These are phyloP conservation scores for Chromera velia DNA, from an alignment of 73 alveolate genomes.

Conservation along the genomic window DNA sequence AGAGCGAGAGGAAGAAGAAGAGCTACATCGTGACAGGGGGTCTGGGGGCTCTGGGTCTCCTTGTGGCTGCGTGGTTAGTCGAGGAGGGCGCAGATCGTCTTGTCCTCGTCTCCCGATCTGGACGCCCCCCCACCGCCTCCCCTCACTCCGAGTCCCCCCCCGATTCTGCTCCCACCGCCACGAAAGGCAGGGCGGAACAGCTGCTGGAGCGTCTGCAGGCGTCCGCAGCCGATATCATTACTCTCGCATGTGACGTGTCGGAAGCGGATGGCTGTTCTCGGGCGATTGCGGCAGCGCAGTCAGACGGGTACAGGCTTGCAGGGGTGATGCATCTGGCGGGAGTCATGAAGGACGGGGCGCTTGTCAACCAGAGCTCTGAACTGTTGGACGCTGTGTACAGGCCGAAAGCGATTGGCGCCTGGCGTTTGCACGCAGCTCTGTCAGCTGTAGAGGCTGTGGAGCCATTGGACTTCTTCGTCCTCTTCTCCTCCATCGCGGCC, in stretches of 20 bases:
- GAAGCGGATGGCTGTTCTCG: no score
- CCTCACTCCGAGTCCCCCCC: no score
- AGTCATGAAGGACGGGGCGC: background rate
- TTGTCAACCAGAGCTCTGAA: background rate
- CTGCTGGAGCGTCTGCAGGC: no score
- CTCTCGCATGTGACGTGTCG: no score
- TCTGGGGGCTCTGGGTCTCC: slow-evolving; percentile 32
- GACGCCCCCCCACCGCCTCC: no score
- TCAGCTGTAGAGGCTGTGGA: background rate
- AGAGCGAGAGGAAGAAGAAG: no score
- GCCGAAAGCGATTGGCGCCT: background rate
- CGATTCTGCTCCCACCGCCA: no score
- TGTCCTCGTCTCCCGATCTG: slow-evolving; percentile 37
- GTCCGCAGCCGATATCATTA: no score
- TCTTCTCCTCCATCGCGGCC: slow-evolving; percentile 43
- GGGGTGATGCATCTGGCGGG: slow-evolving; percentile 16
- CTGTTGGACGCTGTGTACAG: background rate
- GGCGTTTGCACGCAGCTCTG: background rate
- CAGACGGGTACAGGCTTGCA: no score
- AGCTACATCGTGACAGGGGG: no score
- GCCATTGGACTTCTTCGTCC: slow-evolving; percentile 23
- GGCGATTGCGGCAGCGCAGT: no score
- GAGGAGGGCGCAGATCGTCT: slow-evolving; percentile 37
- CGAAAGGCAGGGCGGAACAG: no score
- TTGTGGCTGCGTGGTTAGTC: slow-evolving; percentile 33